Conservation (phyloP, 2,329 filamentous ascomycete genomes). For the Monosporascus sp. region DNA sequence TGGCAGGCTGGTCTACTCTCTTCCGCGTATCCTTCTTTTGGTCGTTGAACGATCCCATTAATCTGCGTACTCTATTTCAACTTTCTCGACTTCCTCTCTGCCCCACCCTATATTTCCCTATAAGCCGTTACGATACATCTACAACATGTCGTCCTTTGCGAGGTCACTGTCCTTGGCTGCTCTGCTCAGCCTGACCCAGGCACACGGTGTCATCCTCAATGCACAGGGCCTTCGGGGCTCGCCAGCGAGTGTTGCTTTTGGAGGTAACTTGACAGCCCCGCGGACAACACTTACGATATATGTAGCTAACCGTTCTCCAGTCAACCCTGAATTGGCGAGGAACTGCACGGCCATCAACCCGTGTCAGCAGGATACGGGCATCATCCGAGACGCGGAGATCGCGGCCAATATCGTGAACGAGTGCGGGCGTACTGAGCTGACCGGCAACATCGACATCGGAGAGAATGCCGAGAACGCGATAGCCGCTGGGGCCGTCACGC, state of each 20-base stretch:
- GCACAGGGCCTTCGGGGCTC: slow-evolving; percentile 41
- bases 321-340: slow-evolving; percentile 50
- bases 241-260: slow-evolving; percentile 43
- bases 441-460: slow-evolving; percentile 57
- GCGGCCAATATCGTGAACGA: slow-evolving; percentile 47
- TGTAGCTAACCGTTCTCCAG: slow-evolving; percentile 21
- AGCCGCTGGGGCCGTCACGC: slow-evolving; percentile 39
- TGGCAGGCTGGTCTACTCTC: slow-evolving; percentile 18
- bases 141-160: slow-evolving; percentile 32
- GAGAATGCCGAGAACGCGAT: slow-evolving; percentile 49
- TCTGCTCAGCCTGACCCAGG: slow-evolving; percentile 30
- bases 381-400: slow-evolving; percentile 55
- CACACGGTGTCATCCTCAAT: slow-evolving; percentile 41
- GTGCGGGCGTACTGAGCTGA: slow-evolving; percentile 56
- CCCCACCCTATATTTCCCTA: slow-evolving; percentile 22
- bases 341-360: slow-evolving; percentile 60
- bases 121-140: slow-evolving; percentile 21
- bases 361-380: slow-evolving; percentile 60
- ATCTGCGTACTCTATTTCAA: slow-evolving; percentile 18
- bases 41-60: slow-evolving; percentile 20
- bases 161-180: slow-evolving; percentile 28
- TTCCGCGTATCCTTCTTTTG: slow-evolving; percentile 15
- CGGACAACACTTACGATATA: neutral
- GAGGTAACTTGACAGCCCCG: slow-evolving; percentile 27
- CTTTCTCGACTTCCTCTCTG: slow-evolving; percentile 10